Evolutionary conservation across 2,329 filamentous ascomycete species (phyloP), one percentile per base, ranked within the genome.

Genomic region (Venturia aucupariae): DNA sequence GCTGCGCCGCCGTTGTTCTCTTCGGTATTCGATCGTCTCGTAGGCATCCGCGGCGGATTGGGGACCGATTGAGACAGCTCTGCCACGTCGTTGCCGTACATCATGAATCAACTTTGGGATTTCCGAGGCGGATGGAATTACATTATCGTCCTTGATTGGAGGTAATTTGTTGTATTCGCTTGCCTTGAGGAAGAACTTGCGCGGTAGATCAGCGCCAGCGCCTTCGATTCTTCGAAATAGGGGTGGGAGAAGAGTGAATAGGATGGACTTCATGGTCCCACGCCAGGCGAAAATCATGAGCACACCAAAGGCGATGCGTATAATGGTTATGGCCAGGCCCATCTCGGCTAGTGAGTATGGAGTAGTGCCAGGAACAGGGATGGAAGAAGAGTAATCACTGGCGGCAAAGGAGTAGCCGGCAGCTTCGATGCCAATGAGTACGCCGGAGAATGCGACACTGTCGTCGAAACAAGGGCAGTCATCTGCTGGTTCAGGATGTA

Each of bases 381-480:
- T 71, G 65, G 81, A 72, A 75, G 79, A 80, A 0, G 81, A 79
- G 69, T 79, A 81, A 15, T 75, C 75, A 8, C 85, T 85, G 64
- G 81, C 82, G 1, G 84, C 83, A 70, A 90, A 90, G 70, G 92
- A 90, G 93, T 92, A 97, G 8, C 86, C 88, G 11, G 90, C 93
- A 66, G 90, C 77, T 71, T 95, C 89, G 59, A 90, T 80, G 0
- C 94, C 94, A 70, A 97, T 90, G 64, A 96, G 82, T 27, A 97
- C 92, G 1, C 90, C 93, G 24, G 91, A 88, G 75, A 97, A 97
- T 3, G 92, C 88, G 60, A 97, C 90, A 70, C 90, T 96, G 76
- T 97, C 93, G 73, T 97, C 93, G 72, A 95, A 97, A 75, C 93
- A 97, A 4, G 93, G 93, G 69, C 94, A 99, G 74, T 97, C 91